A percentile compares a stretch with the other conserved stretches of the same genome.
These are phyloP conservation scores for Endocalyx cinctus DNA, from an alignment of 2,329 filamentous ascomycete species.

Conservation along the genomic window DNA sequence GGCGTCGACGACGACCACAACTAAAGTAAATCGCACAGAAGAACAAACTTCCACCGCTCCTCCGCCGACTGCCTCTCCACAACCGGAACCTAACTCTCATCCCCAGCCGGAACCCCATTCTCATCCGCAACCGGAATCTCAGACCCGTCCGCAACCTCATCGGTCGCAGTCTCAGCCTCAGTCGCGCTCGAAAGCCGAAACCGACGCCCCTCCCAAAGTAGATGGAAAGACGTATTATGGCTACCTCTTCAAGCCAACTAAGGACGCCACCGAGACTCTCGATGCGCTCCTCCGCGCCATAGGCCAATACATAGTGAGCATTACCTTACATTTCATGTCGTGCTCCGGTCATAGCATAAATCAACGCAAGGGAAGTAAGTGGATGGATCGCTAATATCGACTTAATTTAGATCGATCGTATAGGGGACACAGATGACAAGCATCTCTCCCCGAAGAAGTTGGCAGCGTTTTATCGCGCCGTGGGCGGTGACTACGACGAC, in stretches of 20 bases:
- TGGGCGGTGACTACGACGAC: slow-evolving; percentile 71
- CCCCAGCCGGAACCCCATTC: slow-evolving; percentile 8
- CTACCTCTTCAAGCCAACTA: slow-evolving; percentile 64
- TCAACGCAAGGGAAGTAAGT: no score
- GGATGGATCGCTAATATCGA: no score
- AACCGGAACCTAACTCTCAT: no score
- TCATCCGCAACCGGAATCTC: slow-evolving; percentile 5
- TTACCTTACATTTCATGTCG: no score
- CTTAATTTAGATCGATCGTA: slow-evolving; percentile 51
- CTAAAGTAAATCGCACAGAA: slow-evolving; percentile 16
- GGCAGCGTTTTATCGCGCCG: slow-evolving; percentile 70
- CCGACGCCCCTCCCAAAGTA: no score
- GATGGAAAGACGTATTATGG: slow-evolving; percentile 49
- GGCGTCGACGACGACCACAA: slow-evolving; percentile 20
- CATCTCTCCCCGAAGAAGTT: slow-evolving; percentile 63
- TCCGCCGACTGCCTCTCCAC: slow-evolving; percentile 8
- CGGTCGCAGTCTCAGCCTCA: slow-evolving; percentile 11
- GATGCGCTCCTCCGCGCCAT: slow-evolving; percentile 66
- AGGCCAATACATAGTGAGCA: slow-evolving; percentile 64
- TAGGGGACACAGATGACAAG: slow-evolving; percentile 52
- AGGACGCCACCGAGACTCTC: slow-evolving; percentile 62
- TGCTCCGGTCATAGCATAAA: no score
- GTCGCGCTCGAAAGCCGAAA: slow-evolving; percentile 8
- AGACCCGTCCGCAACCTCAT: no score
- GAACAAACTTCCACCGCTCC: slow-evolving; percentile 14